Percentiles rank a stretch among this genome's conserved stretches.
Conservation (phyloP, 139 green algal genomes). For the Tetradesmus obliquus region DNA sequence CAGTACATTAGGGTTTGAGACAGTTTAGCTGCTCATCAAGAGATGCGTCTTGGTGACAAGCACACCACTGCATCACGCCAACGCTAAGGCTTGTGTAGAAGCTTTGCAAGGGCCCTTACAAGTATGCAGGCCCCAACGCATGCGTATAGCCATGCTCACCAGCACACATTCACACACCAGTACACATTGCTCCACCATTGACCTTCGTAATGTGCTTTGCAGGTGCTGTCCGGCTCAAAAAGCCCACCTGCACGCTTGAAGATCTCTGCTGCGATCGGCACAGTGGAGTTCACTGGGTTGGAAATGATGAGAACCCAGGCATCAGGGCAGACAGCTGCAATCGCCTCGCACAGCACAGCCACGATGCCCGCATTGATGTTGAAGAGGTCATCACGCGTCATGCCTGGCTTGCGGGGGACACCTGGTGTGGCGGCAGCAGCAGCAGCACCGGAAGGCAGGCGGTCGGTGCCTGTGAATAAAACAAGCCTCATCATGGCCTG, state of each 20-base stretch:
- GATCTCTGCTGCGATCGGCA: constrained; percentile 96
- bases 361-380: constrained; percentile 99
- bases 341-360: constrained; percentile 81
- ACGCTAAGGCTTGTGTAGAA: too few species aligned
- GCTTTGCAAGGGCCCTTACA: too few species aligned
- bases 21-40: too few species aligned
- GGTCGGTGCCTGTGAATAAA: background rate
- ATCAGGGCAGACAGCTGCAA: constrained; percentile 82
- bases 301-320: constrained; percentile 91
- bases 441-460: background rate
- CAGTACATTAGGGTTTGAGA: too few species aligned
- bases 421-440: constrained; percentile 49
- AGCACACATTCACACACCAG: too few species aligned
- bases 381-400: constrained; percentile 99
- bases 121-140: too few species aligned
- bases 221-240: background rate
- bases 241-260: constrained; percentile 83
- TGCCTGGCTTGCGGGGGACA: constrained; percentile 97
- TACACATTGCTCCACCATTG: too few species aligned
- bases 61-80: too few species aligned
- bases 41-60: too few species aligned
- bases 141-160: too few species aligned
- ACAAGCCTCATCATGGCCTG: too few species aligned
- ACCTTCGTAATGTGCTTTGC: background rate
- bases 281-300: constrained; percentile 99